Evolutionary conservation across 2,329 filamentous ascomycete species (phyloP).

Genomic region (Exutisphaerella laricina): DNA sequence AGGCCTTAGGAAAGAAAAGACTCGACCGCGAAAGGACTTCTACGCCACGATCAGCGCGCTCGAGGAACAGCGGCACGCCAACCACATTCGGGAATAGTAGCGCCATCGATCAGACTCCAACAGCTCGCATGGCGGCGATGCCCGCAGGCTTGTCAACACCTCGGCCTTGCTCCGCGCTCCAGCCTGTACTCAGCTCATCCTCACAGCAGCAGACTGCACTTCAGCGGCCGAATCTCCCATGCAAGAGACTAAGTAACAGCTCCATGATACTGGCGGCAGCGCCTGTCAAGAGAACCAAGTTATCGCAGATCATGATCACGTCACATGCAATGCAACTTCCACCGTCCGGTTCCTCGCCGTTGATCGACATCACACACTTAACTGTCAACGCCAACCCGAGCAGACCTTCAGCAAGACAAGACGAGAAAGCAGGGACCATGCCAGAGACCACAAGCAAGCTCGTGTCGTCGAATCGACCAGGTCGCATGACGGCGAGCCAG

Average conservation of each 20-base stretch:
- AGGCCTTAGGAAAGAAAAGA: conserved; percentile 34
- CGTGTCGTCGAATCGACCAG: conserved; percentile 1
- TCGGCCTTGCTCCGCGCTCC: background rate
- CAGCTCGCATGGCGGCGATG: background rate
- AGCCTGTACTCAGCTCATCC: background rate
- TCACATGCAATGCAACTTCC: background rate
- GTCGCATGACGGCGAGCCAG: background rate
- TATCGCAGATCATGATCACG: background rate
- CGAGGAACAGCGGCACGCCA: background rate
- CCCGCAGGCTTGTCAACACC: background rate
- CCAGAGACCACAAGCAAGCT: conserved; percentile 9
- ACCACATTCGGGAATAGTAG: conserved; percentile 4
- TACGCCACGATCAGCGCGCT: conserved; percentile 11
- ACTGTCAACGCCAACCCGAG: conserved; percentile 6
- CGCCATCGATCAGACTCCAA: conserved; percentile 2
- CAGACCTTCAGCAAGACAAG: background rate
- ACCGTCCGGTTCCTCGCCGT: conserved; percentile 7
- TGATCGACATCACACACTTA: conserved; percentile 18
- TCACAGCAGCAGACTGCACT: background rate
- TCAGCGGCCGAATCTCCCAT: too few relatives aligned
- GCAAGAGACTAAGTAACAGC: background rate
- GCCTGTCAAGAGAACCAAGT: background rate
- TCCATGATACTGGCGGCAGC: background rate
- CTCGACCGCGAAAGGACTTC: conserved; percentile 25
- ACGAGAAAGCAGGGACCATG: conserved; percentile 4